phyloP scores from a whole-genome alignment of 345 rosid genomes.

The Capsella bursapastoris region DNA sequence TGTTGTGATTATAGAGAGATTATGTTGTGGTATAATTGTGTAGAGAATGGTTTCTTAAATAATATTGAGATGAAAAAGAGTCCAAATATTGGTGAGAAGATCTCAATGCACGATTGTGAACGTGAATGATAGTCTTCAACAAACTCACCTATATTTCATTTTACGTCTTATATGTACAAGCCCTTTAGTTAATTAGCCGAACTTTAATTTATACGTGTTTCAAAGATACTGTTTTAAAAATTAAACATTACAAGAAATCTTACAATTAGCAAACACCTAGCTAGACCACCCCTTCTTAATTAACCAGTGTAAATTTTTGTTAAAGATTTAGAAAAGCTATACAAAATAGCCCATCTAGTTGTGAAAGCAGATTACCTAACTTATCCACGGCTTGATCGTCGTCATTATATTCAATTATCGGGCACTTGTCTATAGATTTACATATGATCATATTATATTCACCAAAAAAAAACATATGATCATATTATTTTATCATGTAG shows the following conservation, averaged over 20 bases:
- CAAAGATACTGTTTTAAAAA: background rate
- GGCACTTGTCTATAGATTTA: background rate
- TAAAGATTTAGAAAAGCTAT: background rate
- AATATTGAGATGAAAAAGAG: conserved; percentile 24
- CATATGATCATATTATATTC: background rate
- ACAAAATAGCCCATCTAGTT: background rate
- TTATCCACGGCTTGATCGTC: background rate
- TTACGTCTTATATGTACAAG: background rate
- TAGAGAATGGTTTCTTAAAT: conserved; percentile 27
- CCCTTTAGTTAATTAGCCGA: background rate
- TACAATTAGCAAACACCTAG: background rate
- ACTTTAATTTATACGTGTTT: conserved; percentile 5
- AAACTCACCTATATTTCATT: conserved; percentile 35
- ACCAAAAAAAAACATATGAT: too few species aligned
- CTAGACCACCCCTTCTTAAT: background rate
- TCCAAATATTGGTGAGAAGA: conserved; percentile 38
- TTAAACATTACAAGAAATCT: conserved; percentile 2
- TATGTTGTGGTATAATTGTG: conserved; percentile 18
- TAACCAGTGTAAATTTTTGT: background rate
- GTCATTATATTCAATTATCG: background rate
- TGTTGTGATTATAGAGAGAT: conserved; percentile 9
- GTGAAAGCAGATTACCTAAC: background rate
- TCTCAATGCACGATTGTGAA: conserved; percentile 14
- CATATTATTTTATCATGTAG: background rate
- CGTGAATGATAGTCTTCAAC: conserved; percentile 36